phyloP scores from a whole-genome alignment of 495 filamentous ascomycete species.

The Neurospora sp. region DNA sequence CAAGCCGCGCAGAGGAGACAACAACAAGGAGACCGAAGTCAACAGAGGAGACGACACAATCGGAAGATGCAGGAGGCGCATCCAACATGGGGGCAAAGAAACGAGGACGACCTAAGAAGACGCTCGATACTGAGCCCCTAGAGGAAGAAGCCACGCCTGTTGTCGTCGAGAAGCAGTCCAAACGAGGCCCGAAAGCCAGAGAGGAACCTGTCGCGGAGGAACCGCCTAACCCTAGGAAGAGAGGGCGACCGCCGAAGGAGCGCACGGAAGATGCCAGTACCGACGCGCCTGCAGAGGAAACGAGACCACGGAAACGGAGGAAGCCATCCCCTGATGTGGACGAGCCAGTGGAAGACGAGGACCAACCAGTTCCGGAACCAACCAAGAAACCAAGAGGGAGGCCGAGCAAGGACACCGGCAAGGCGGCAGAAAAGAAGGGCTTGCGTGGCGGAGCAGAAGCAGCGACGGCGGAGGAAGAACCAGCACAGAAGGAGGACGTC shows the following conservation, averaged over 20 bases:
- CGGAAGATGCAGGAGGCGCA: not conserved
- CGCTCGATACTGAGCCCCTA: not conserved
- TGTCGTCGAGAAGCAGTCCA: not conserved
- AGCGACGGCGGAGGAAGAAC: not conserved
- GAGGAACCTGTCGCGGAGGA: not conserved
- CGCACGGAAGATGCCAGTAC: not conserved
- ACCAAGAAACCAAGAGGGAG: not conserved
- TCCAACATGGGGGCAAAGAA: slow-evolving; percentile 5
- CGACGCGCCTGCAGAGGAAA: not conserved
- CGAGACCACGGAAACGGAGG: slow-evolving; percentile 10
- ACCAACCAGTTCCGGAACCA: not conserved
- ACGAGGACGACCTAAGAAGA: slow-evolving; percentile 12
- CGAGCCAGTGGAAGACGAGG: not conserved
- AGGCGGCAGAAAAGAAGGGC: not conserved
- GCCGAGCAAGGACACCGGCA: not conserved
- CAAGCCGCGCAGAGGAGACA: slow-evolving; percentile 3
- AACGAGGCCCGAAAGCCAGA: not conserved
- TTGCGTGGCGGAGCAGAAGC: not conserved
- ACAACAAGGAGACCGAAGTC: not conserved
- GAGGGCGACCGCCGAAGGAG: not conserved
- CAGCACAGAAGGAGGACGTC: not conserved
- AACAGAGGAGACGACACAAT: not conserved
- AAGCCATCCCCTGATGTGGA: not conserved
- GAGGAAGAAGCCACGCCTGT: not conserved
- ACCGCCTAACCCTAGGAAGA: slow-evolving; percentile 1